Base-by-base conservation (phyloP, 768 basidiomycete species). In the Kondoa malvinella region DNA sequence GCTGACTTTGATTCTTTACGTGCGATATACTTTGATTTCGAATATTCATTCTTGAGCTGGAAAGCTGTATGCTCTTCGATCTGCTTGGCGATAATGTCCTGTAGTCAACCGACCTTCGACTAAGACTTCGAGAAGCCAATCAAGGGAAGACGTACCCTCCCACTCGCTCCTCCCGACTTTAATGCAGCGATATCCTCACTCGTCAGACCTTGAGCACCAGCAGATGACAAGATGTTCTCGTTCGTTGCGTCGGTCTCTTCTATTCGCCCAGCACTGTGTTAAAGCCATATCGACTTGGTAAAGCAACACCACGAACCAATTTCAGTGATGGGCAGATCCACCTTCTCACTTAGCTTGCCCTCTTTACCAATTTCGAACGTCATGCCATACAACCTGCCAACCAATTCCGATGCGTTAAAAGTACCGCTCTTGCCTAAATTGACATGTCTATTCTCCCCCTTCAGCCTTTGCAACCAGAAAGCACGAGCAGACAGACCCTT, bases 161-260 rank as follows among this genome's bases (percentile, higher is more conserved):
- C 73, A 79, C 86, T 86, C 0, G 85, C 79, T 2, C 92, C 92
- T 60, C 89, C 83, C 64, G 85, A 83, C 75, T 92, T 89, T 68
- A 96, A 77, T 4, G 82, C 80, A 73, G 87, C 83, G 63, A 99
- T 96, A 75, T 96, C 94, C 56, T 83, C 84, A 30, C 84, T 77
- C 1, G 88, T 88, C 68, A 96, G 78, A 31, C 89, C 87, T 71
- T 94, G 89, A 0, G 92, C 87, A 65, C 84, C 82, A 1, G 85
- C 87, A 27, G 71, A 68, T 70, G 94, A 92, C 73, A 88, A 87
- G 27, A 99, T 99, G 2, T 91, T 82, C 74, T 99, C 92, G 73
- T 99, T 99, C 2, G 92, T 99, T 1, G 92, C 94, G 64, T 88
- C 87, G 15, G 92, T 96, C 74, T 96, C 94, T 84, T 92, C 94